Percentiles rank a stretch among this genome's conserved stretches.
phyloP scores from a whole-genome alignment of 805 yeast genomes.

The Komagataella mondaviorum region DNA sequence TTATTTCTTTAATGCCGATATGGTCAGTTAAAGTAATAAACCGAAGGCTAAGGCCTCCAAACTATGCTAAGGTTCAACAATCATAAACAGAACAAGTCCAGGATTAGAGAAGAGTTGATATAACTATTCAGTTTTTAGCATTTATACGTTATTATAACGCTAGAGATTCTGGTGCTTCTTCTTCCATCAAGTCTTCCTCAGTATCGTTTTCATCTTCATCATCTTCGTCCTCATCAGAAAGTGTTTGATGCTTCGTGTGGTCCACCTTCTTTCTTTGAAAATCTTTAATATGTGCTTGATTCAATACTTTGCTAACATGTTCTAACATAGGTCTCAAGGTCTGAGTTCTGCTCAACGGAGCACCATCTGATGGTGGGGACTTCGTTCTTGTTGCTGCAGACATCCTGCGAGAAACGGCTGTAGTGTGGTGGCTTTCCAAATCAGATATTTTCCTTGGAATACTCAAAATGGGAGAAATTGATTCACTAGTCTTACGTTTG shows the following conservation, averaged over 20 bases:
- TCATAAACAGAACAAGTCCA: not conserved
- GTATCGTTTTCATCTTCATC: constrained; percentile 10
- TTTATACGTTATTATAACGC: not conserved
- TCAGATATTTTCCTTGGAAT: not conserved
- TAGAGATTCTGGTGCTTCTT: constrained; percentile 1
- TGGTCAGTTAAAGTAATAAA: constrained; percentile 73
- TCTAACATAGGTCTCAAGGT: constrained; percentile 15
- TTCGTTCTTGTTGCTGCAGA: not conserved
- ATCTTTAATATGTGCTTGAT: constrained; percentile 73
- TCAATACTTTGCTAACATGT: constrained; percentile 39
- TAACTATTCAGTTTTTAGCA: not conserved
- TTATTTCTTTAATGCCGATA: constrained; percentile 72
- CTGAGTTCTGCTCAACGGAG: constrained; percentile 6
- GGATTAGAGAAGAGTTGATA: not conserved
- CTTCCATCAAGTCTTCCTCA: constrained; percentile 11
- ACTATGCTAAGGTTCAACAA: constrained; percentile 88
- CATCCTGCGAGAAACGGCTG: not conserved
- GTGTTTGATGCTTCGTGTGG: constrained; percentile 4
- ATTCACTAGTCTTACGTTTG: not conserved
- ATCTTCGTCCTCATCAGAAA: constrained; percentile 8
- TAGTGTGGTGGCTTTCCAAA: not conserved
- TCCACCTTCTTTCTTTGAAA: constrained; percentile 51
- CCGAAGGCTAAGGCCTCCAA: constrained; percentile 79
- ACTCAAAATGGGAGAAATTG: not conserved
- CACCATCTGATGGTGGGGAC: constrained; percentile 5